Percentiles rank a stretch among this genome's conserved stretches.
Conservation (phyloP, 371 early-diverging fungal genomes). For the Syncephalastrum racemosum region DNA sequence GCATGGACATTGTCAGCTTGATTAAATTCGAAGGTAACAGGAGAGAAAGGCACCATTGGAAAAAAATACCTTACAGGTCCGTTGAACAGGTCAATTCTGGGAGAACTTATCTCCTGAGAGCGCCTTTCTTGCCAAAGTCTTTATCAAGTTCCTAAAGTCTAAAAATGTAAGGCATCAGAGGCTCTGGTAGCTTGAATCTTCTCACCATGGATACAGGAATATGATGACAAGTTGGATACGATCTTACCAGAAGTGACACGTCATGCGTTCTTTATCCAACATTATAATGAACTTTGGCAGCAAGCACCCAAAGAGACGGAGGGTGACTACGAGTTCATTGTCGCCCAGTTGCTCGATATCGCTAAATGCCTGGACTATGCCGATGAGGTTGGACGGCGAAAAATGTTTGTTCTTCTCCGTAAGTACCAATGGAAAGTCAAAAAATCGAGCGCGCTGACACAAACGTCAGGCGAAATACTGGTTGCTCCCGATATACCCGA, state of each 20-base stretch:
- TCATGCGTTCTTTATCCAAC: slow-evolving; percentile 69
- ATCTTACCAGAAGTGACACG: slow-evolving; percentile 74
- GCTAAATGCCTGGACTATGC: slow-evolving; percentile 78
- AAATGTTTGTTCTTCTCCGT: slow-evolving; percentile 77
- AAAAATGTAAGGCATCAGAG: slow-evolving; percentile 38
- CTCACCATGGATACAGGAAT: too few relatives aligned
- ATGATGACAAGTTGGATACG: slow-evolving; percentile 60
- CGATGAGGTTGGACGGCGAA: slow-evolving; percentile 85
- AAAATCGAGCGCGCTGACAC: not conserved
- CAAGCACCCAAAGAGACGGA: slow-evolving; percentile 61
- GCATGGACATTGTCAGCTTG: slow-evolving; percentile 65
- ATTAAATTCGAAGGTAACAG: slow-evolving; percentile 55
- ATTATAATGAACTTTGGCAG: slow-evolving; percentile 61
- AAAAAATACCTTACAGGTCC: not conserved
- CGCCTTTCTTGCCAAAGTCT: slow-evolving; percentile 71
- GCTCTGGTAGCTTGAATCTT: slow-evolving; percentile 23
- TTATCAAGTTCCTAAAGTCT: slow-evolving; percentile 52
- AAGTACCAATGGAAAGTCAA: slow-evolving; percentile 18
- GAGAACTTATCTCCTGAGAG: slow-evolving; percentile 75
- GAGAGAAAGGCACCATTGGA: not conserved
- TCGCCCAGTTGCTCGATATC: slow-evolving; percentile 74
- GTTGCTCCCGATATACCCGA: slow-evolving; percentile 70
- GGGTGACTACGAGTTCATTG: slow-evolving; percentile 72
- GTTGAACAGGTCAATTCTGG: slow-evolving; percentile 67
- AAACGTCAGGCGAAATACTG: slow-evolving; percentile 60